Conservation (phyloP, 129 eudicot genomes). For the Artemisia tridentata region DNA sequence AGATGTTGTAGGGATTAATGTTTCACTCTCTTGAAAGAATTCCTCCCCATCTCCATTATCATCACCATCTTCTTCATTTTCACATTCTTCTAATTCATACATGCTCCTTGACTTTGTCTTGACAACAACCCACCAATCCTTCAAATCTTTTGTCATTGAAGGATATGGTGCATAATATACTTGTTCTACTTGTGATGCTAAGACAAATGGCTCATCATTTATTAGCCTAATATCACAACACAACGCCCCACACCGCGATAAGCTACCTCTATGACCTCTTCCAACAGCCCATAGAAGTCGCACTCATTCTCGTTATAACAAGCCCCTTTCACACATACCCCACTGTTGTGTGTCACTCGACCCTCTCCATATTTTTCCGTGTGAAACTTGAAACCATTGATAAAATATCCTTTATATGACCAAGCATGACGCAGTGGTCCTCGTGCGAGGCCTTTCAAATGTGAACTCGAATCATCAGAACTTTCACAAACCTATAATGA, state of each 20-base stretch:
- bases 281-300: constrained; percentile 15
- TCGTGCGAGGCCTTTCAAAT: constrained; percentile 11
- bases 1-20: too few species aligned
- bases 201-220: too few species aligned
- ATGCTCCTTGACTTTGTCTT: too few species aligned
- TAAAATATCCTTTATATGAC: constrained; percentile 11
- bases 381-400: constrained; percentile 18
- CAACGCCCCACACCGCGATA: not conserved
- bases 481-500: not conserved
- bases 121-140: too few species aligned
- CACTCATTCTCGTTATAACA: not conserved
- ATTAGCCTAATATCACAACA: not conserved
- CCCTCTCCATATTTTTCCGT: not conserved
- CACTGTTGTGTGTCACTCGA: not conserved
- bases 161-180: too few species aligned
- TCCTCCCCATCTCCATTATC: too few species aligned
- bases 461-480: not conserved
- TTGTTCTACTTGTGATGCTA: too few species aligned
- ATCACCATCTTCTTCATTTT: too few species aligned
- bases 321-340: constrained; percentile 2
- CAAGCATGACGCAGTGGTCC: constrained; percentile 5
- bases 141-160: too few species aligned
- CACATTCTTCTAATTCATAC: too few species aligned
- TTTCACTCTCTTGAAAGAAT: too few species aligned
- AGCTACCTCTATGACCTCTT: constrained; percentile 8